phyloP scores from a whole-genome alignment of 2,329 filamentous ascomycete species.

The Trichoderma aggressivum region DNA sequence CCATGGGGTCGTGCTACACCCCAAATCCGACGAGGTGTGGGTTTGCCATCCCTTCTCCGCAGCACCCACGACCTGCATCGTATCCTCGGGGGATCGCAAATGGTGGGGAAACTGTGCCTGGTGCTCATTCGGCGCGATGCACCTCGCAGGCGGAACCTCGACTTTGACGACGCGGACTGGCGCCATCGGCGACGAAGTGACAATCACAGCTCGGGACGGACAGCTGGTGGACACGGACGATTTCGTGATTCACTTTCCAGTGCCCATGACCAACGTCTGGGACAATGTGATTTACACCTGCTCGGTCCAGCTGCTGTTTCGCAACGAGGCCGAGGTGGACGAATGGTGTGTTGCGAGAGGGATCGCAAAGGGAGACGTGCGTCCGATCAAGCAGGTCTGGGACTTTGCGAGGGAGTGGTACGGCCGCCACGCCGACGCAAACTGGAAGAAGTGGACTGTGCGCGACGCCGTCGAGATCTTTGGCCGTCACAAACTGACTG shows the following conservation, averaged over 20 bases:
- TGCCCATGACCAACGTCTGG: not conserved
- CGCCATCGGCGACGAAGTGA: not conserved
- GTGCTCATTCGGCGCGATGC: not conserved
- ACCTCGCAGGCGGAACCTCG: not conserved
- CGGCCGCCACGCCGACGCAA: not conserved
- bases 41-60: not conserved
- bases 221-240: not conserved
- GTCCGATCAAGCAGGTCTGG: not conserved
- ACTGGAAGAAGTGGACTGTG: not conserved
- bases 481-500: not conserved
- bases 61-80: not conserved
- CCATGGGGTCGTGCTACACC: not conserved
- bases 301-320: not conserved
- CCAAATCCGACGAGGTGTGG: slow-evolving; percentile 5
- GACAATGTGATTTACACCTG: not conserved
- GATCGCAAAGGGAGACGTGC: not conserved
- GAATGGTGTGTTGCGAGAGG: not conserved
- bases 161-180: not conserved
- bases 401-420: not conserved
- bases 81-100: not conserved
- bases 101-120: not conserved
- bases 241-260: not conserved
- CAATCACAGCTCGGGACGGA: not conserved
- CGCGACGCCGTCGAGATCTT: not conserved
- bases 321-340: not conserved